Evolutionary conservation across 2,329 filamentous ascomycete genomes (phyloP), one percentile per base, ranked within the genome.

Genomic region (Exophiala alcalophila): DNA sequence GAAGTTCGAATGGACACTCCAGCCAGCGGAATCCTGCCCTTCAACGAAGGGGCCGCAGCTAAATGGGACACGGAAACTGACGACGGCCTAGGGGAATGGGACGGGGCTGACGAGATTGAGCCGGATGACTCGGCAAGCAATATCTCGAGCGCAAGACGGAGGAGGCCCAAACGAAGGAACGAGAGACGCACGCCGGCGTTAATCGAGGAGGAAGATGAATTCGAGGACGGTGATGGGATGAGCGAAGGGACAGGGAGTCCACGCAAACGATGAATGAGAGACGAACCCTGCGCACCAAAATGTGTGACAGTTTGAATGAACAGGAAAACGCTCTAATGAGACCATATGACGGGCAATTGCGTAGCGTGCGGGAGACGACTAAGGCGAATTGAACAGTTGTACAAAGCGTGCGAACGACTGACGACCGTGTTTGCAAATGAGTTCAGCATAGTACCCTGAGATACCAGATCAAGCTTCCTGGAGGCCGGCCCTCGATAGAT

Each of bases 81-180:
- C 24, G 67, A 71, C 39, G 68, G 69, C 30, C 29, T 57, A 5
- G 65, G 66, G 27, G 57, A 68, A 11, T 70, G 70, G 39, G 70
- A 73, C 40, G 63, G 61, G 6, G 57, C 64, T 15, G 69, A 67
- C 4, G 61, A 63, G 35, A 57, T 73, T 25, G 66, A 65, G 5
- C 70, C 70, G 1, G 70, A 72, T 48, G 70, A 73, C 55, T 70
- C 65, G 15, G 70, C 70, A 7, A 73, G 70, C 49, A 73, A 73
- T 30, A 68, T 73, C 35, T 69, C 66, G 47, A 67, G 66, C n/a
- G 67, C 65, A 32, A 50, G 56, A 18, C 58, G 69, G 31, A 59
- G 64, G 16, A 61, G 70, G 20, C 68, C 68, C 4, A 73, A 70
- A 53, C 56, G 70, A 50, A 60, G 70, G 4, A 70, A 62, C 9